Conservation (phyloP, 345 rosid species). For the Stellera chamaejasme region DNA sequence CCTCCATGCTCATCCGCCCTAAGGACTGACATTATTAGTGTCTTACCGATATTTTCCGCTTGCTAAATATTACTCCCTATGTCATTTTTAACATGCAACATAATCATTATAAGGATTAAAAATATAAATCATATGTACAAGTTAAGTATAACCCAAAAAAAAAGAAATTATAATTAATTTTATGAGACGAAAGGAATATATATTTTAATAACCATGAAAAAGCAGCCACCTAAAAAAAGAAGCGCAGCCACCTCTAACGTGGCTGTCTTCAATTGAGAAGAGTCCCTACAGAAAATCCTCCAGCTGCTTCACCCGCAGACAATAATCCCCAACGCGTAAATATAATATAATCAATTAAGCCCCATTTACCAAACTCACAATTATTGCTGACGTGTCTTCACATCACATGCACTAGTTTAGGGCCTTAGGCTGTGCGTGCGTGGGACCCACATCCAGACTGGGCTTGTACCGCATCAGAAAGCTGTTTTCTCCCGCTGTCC, state of each 20-base stretch:
- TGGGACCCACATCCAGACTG: constrained; percentile 22
- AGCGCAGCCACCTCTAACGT: constrained; percentile 8
- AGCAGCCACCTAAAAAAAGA: no score
- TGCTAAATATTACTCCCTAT: no score
- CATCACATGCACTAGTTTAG: constrained; percentile 25
- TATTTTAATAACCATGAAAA: no score
- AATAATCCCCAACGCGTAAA: constrained; percentile 4
- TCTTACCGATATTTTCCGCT: no score
- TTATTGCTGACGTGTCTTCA: constrained; percentile 8
- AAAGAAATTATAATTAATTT: no score
- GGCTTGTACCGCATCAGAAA: constrained; percentile 13
- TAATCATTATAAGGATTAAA: no score
- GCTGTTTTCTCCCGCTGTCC: constrained; percentile 11
- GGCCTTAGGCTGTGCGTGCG: not conserved
- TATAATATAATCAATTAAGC: not conserved
- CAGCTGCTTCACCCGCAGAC: constrained; percentile 32
- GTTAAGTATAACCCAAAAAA: no score
- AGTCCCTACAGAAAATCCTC: constrained; percentile 24
- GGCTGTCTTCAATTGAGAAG: constrained; percentile 17
- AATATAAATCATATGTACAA: no score
- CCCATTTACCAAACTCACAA: not conserved
- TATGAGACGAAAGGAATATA: no score
- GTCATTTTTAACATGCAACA: no score
- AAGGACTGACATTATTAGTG: no score
- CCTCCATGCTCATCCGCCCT: no score